Evolutionary conservation across 768 basidiomycete species (phyloP), one percentile per base, ranked within the genome.

Genomic region (Naganishia vaughanmartiniae): DNA sequence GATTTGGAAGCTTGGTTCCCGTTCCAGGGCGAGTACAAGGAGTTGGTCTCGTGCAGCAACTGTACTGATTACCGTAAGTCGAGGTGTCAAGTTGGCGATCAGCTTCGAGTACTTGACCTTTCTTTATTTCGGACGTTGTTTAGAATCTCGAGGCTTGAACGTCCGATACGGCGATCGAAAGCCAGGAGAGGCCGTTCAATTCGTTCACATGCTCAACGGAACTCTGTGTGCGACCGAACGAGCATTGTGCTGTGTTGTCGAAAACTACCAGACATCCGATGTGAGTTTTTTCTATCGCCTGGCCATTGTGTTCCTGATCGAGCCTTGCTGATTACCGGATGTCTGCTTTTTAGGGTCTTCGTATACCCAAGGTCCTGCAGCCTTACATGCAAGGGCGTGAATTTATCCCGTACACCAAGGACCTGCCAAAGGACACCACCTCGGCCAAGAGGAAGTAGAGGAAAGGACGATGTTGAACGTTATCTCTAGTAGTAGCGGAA

Each of bases 1-100:
- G 96, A 99, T 82, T 81, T 99, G 71, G 96, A 99, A 82, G 96
- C 96, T 70, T 99, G 93, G 92, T 99, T 99, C 86, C 96, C 96
- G 1, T 97, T 92, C 87, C 96, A 98, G 82, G 88, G 88, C 60
- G 89, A 85, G 65, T 93, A 94, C 85, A 99, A 98, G 85, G 96
- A 99, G 84, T 84, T 99, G 51, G 96, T 98, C 45, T 93, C 91
- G 74, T 94, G 93, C 81, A 93, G 92, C 79, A 99, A 99, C 81
- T 99, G 96, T 84, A 97, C 95, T 26, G 96, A 98, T 81, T 98
- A 99, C 82, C 96, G 95, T 98, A 79, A 83, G 92, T 87, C 9
- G 9, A 19, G 14, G 2, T 24, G 9, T 66, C 19, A 34, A 26
- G 39, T 14, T 4, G 28, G 17, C 26, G 9, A 6, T 15, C 21